These are phyloP conservation scores for Ceratocystis cubensis DNA, from an alignment of 2,329 filamentous ascomycete genomes.

Conservation along the genomic window DNA sequence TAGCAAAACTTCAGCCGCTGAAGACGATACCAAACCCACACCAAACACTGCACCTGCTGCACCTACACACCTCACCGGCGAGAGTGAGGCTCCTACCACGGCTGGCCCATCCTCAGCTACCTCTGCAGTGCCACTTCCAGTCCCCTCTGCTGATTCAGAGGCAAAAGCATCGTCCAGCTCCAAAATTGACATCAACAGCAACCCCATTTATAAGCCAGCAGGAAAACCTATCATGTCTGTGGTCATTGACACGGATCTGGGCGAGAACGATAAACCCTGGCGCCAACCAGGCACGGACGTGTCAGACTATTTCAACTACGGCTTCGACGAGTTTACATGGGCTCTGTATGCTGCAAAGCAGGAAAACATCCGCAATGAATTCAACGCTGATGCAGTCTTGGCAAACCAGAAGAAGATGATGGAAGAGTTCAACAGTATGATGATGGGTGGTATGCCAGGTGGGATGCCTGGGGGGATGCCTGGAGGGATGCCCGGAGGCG, in stretches of 20 bases:
- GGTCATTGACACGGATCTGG: conserved; percentile 59
- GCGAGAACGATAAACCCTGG: conserved; percentile 86
- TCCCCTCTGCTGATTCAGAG: conserved; percentile 36
- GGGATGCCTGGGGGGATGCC: conserved; percentile 31
- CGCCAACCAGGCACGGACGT: conserved; percentile 86
- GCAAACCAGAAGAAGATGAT: conserved; percentile 66
- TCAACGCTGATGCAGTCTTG: conserved; percentile 52
- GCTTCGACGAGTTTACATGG: conserved; percentile 98
- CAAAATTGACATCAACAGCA: conserved; percentile 70
- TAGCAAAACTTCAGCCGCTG: conserved; percentile 28
- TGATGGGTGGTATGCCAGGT: conserved; percentile 44
- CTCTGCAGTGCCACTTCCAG: conserved; percentile 21
- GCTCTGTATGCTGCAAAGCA: conserved; percentile 86
- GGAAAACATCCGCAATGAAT: conserved; percentile 62
- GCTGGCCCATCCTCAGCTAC: neutral
- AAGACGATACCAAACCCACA: conserved; percentile 12
- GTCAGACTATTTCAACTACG: conserved; percentile 97
- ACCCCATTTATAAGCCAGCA: conserved; percentile 63
- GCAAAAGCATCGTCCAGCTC: conserved; percentile 62
- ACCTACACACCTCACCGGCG: conserved; percentile 26
- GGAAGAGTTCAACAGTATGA: conserved; percentile 55
- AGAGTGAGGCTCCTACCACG: conserved; percentile 28
- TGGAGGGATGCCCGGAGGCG: conserved; percentile 27
- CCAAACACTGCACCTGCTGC: conserved; percentile 31
- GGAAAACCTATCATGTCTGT: conserved; percentile 72